Base-by-base conservation (phyloP, 202 grass and related monocot species). In the Sporobolus alterniflorus region DNA sequence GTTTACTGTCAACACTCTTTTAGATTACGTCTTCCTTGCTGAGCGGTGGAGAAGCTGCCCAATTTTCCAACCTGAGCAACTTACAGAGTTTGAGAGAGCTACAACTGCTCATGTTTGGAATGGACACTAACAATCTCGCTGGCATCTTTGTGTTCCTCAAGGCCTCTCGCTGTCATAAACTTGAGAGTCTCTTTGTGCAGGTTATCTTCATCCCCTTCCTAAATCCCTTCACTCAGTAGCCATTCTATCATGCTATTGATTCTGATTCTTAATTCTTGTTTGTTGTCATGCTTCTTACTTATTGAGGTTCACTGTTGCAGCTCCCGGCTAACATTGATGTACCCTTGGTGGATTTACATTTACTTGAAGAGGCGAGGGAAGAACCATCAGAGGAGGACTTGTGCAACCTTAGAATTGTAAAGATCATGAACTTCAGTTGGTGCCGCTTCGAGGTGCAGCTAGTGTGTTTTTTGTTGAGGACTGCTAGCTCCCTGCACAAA, bases 171-270 rank as follows among this genome's bases (percentile, higher is more conserved):
- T 82, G 76, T 26, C 32, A 68, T 57, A 69, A 66, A 11, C 81
- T 97, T 26, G 69, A 91, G 43, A 86, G 70, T 32, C n/a, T 97
- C 41, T 97, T 97, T 84, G 50, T 93, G 59, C 86, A 97, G 90
- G 94, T 82, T 21, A 9, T 46, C 29, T 12, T 7, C 9, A 4
- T n/a, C n/a, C 0, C 51, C 66, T 46, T 61, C 6, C 39, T 32
- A 20, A 42, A 80, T 56, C 11, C 8, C 28, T 54, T 67, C 7
- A 0, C 44, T 21, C 48, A 5, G 4, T 33, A 13, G 1, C 28
- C 62, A 59, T 42, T 50, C 29, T 33, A 1, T 55, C 31, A 17
- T 63, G 34, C 57, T 14, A 42, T 48, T 32, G n/a, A n/a, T n/a
- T n/a, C n/a, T n/a, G n/a, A n/a, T n/a, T n/a, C n/a, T n/a, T n/a